Percentiles rank a stretch among this genome's conserved stretches.
phyloP scores from a whole-genome alignment of 768 basidiomycete species.

The Chalciporus sphaerocephalus region DNA sequence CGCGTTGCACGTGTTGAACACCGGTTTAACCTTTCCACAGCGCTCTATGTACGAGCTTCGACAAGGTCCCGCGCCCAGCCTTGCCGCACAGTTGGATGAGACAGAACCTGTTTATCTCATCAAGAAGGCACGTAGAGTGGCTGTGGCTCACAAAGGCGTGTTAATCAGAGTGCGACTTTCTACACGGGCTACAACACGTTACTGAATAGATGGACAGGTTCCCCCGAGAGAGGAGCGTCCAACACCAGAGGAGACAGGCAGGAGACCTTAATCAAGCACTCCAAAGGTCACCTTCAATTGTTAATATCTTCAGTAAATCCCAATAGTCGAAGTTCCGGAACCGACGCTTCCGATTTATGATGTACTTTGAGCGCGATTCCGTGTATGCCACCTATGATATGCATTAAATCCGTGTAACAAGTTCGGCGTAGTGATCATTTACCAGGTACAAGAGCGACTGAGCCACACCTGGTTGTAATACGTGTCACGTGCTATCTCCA shows the following conservation, averaged over 20 bases:
- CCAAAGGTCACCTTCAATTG: conserved; percentile 6
- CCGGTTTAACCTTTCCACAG: conserved; percentile 17
- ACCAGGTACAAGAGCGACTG: background rate
- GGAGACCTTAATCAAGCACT: conserved; percentile 11
- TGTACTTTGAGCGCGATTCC: background rate
- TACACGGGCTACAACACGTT: background rate
- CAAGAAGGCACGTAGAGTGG: conserved; percentile 20
- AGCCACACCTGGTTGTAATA: background rate
- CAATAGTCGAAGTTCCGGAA: too few relatives aligned
- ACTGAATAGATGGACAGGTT: conserved; percentile 20
- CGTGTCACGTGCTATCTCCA: conserved; percentile 11
- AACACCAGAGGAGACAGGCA: conserved; percentile 19
- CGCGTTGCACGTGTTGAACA: conserved; percentile 22
- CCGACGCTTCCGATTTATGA: too few relatives aligned
- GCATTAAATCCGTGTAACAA: background rate
- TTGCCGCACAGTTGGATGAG: conserved; percentile 4
- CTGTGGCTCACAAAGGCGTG: conserved; percentile 17
- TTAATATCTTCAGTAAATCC: conserved; percentile 8
- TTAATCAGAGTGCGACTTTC: conserved; percentile 18
- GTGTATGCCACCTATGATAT: background rate
- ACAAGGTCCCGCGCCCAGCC: conserved; percentile 2
- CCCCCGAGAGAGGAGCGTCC: conserved; percentile 17
- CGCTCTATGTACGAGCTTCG: conserved; percentile 13
- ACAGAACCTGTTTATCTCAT: conserved; percentile 20
- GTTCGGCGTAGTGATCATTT: background rate